A percentile compares a stretch with the other conserved stretches of the same genome.
These are phyloP conservation scores for Phaeotremella fagi DNA, from an alignment of 768 basidiomycete genomes.

Conservation along the genomic window DNA sequence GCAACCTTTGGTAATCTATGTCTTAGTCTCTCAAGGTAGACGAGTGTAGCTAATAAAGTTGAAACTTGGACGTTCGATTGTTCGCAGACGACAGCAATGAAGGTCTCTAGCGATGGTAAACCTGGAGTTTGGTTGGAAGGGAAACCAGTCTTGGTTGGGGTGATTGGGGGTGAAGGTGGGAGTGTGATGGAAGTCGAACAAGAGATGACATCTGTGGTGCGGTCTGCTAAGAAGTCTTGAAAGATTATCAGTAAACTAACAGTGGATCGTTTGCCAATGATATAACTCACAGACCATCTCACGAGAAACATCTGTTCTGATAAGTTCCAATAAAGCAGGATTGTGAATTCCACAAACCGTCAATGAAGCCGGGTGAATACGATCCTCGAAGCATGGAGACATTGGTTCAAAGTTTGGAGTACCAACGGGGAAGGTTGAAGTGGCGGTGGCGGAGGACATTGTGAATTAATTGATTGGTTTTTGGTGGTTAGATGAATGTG, in stretches of 20 bases:
- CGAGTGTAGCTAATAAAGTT: slow-evolving; percentile 81
- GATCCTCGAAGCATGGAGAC: slow-evolving; percentile 43
- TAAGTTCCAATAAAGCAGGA: slow-evolving; percentile 70
- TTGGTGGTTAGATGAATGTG: background rate
- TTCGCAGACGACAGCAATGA: slow-evolving; percentile 76
- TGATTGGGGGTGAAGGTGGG: slow-evolving; percentile 65
- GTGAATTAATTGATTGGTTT: background rate
- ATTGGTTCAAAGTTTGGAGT: slow-evolving; percentile 37
- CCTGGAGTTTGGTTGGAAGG: slow-evolving; percentile 25
- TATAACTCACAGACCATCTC: slow-evolving; percentile 67
- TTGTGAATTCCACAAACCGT: slow-evolving; percentile 58
- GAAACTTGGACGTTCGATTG: slow-evolving; percentile 83
- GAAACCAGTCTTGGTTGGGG: slow-evolving; percentile 55
- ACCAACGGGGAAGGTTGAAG: slow-evolving; percentile 32
- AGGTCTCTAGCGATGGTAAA: slow-evolving; percentile 73
- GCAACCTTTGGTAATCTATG: slow-evolving; percentile 73
- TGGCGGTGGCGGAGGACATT: slow-evolving; percentile 13
- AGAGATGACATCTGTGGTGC: slow-evolving; percentile 68
- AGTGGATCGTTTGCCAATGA: background rate
- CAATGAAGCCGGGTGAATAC: slow-evolving; percentile 46
- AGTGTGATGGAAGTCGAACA: slow-evolving; percentile 46
- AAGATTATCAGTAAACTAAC: background rate
- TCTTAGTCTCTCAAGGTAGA: slow-evolving; percentile 85
- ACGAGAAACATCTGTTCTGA: slow-evolving; percentile 68
- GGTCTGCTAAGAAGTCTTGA: slow-evolving; percentile 66